Conservation (phyloP, 768 basidiomycete species). For the Rhodosporidiobolus sp. region DNA sequence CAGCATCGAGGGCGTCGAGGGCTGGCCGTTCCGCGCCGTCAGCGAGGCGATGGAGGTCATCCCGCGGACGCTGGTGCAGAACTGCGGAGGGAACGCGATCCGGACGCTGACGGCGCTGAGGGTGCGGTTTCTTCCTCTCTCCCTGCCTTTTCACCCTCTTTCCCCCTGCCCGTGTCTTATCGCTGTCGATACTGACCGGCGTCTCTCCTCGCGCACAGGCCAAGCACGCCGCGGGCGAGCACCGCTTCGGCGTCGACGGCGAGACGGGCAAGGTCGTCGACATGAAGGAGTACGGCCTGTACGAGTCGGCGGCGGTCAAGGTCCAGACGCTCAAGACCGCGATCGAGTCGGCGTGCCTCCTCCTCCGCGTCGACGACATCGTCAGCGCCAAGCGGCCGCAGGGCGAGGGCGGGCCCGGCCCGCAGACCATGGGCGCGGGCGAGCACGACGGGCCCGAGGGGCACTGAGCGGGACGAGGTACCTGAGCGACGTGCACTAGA, state of each 20-base stretch:
- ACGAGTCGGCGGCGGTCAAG: conserved; percentile 96
- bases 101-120: conserved; percentile 87
- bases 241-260: conserved; percentile 91
- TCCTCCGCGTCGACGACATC: conserved; percentile 42
- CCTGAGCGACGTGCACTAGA: too few relatives aligned
- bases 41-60: conserved; percentile 97
- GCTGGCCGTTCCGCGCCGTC: conserved; percentile 85
- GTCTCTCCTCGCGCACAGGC: conserved; percentile 57
- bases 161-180: not conserved
- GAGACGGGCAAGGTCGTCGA: conserved; percentile 93
- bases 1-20: conserved; percentile 79
- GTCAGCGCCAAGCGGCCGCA: conserved; percentile 39
- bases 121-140: conserved; percentile 54
- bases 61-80: conserved; percentile 89
- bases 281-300: conserved; percentile 90
- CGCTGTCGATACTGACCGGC: not conserved
- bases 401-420: conserved; percentile 35
- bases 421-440: conserved; percentile 10
- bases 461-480: too few relatives aligned
- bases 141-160: not conserved
- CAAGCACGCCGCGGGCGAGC: conserved; percentile 86
- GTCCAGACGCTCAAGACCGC: conserved; percentile 97
- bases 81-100: conserved; percentile 91
- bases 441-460: conserved; percentile 7
- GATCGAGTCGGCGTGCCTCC: conserved; percentile 58